Evolutionary conservation across 2,329 filamentous ascomycete species (phyloP), one percentile per base, ranked within the genome.

Genomic region (Chaetomium olivaceum): DNA sequence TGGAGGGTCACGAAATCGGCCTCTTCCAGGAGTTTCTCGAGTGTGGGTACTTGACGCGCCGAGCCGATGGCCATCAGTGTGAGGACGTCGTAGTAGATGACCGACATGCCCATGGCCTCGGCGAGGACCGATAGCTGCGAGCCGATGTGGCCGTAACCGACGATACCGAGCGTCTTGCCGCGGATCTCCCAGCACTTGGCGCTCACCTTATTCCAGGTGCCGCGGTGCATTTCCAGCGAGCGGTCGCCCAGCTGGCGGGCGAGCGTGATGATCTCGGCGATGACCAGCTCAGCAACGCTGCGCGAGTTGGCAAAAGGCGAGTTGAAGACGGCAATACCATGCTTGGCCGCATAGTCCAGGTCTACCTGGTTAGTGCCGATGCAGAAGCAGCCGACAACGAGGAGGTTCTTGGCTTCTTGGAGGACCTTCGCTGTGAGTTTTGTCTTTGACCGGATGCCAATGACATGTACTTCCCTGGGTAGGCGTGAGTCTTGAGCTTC

Each of bases 181-280:
- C 95, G 89, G 73, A 98, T 93, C 78, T 99, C 95, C 95, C 95
- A 98, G 85, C 95, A 99, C 76, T 91, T 93, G 74, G 87, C 85
- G 82, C 93, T 97, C 74, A 98, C 93, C 82, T 99, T 99, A 80
- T 98, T 98, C 95, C 95, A 99, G 52, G 88, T 92, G 64, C 95
- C 95, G 64, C 87, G 87, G 83, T 99, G 95, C 86, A 99, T 88
- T 81, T 99, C 95, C 74, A 87, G 92, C 68, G 92, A 97, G 72
- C 95, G 91, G 79, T 99, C 95, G 68, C 92, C 90, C 39, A 99
- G 84, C 80, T 99, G 95, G 66, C 95, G 90, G 25, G 95, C 95
- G 62, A 99, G 88, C 48, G 85, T 83, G 74, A 99, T 97, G 75
- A 99, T 93, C 80, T 97, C 94, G 62, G 84, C 90, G 76, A 99